These are phyloP conservation scores for Globisporangium spiculum DNA, from an alignment of 352 stramenopile genomes.

Conservation along the genomic window DNA sequence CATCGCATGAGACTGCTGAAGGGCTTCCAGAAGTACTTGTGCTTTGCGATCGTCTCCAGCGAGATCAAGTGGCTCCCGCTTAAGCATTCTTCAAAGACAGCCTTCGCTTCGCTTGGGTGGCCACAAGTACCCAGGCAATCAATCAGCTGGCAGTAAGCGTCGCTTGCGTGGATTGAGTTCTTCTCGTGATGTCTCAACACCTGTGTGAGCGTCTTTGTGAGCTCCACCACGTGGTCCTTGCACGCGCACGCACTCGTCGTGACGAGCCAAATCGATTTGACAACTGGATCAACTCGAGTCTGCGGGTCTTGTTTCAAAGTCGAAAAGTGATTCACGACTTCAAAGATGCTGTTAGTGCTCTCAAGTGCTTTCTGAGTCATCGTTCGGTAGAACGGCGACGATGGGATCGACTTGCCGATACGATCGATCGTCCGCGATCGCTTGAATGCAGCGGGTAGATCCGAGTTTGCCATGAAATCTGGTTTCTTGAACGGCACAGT, in stretches of 20 bases:
- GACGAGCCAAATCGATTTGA: constrained; percentile 39
- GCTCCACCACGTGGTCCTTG: constrained; percentile 15
- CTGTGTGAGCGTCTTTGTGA: constrained; percentile 26
- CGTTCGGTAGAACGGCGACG: constrained; percentile 33
- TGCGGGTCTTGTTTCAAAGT: background rate
- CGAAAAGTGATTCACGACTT: background rate
- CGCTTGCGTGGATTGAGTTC: constrained; percentile 24
- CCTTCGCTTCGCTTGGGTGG: constrained; percentile 41
- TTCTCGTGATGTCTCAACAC: constrained; percentile 18
- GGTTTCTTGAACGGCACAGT: constrained; percentile 18
- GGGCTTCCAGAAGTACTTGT: constrained; percentile 33
- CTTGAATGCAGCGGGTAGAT: constrained; percentile 25
- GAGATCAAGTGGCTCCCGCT: constrained; percentile 25
- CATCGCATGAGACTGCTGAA: constrained; percentile 41
- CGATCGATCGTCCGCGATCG: constrained; percentile 43
- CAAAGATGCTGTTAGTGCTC: constrained; percentile 15
- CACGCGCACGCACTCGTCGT: constrained; percentile 32
- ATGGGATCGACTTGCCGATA: constrained; percentile 17
- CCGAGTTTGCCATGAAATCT: constrained; percentile 8
- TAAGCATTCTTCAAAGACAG: constrained; percentile 49
- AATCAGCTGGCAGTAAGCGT: constrained; percentile 42
- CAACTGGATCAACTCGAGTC: constrained; percentile 17
- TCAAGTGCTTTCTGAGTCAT: constrained; percentile 37
- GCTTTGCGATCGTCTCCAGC: constrained; percentile 26
- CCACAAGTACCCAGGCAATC: constrained; percentile 29